Conservation (phyloP, 441 rosid species). For the Jatropha podagrica region DNA sequence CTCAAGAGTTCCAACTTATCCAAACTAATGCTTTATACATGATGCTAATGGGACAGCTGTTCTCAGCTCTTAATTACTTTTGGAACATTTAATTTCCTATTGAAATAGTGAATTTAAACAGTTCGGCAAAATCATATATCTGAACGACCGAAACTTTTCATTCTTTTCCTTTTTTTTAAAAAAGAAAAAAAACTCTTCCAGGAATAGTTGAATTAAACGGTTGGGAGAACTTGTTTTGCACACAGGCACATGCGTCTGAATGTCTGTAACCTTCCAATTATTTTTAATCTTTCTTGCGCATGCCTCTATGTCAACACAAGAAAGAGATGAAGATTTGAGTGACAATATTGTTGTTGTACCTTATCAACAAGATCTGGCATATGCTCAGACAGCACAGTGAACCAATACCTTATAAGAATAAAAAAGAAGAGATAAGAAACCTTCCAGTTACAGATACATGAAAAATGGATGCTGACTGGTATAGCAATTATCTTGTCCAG, state of each 20-base stretch:
- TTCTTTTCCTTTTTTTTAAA: too few species aligned
- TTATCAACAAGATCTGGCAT: slow-evolving; percentile 90
- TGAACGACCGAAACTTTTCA: too few species aligned
- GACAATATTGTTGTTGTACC: slow-evolving; percentile 43
- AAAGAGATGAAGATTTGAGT: not conserved
- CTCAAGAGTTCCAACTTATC: not conserved
- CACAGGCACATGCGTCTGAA: not conserved
- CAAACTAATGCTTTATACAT: not conserved
- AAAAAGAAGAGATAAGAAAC: slow-evolving; percentile 23
- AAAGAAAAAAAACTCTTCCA: too few species aligned
- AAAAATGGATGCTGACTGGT: not conserved
- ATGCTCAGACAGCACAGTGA: slow-evolving; percentile 89
- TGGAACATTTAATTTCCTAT: not conserved
- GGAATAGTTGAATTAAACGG: not conserved
- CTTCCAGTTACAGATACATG: not conserved
- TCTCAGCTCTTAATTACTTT: not conserved
- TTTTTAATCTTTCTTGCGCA: not conserved
- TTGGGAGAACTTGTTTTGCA: not conserved
- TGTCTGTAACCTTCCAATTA: not conserved
- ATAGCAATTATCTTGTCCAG: not conserved
- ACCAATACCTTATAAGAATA: slow-evolving; percentile 78
- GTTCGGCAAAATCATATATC: too few species aligned
- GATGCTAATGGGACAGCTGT: not conserved
- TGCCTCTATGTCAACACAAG: not conserved
- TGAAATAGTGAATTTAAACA: not conserved